Conservation (phyloP, 129 eudicot species). For the Centrapalus pauciflorus region DNA sequence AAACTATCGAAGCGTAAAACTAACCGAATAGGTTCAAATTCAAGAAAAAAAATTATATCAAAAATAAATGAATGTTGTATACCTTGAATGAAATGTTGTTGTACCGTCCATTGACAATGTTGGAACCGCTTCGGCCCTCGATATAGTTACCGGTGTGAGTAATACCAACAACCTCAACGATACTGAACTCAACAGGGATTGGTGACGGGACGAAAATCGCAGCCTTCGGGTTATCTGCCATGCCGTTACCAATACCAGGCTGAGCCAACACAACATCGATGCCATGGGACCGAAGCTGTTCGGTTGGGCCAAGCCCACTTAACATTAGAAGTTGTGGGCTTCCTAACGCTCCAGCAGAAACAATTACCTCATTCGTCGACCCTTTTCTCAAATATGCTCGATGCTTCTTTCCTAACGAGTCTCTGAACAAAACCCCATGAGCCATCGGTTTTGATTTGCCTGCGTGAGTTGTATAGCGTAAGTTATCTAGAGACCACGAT, state of each 20-base stretch:
- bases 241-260: slow-evolving; percentile 45
- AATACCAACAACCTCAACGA: slow-evolving; percentile 62
- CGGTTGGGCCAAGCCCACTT: slow-evolving; percentile 54
- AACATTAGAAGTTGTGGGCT: slow-evolving; percentile 64
- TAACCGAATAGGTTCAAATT: too few species aligned
- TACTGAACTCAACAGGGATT: slow-evolving; percentile 42
- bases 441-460: slow-evolving; percentile 48
- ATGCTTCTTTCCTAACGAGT: slow-evolving; percentile 44
- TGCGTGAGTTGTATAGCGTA: not conserved
- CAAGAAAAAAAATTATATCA: not conserved
- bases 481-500: too few species aligned
- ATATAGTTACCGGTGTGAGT: slow-evolving; percentile 44
- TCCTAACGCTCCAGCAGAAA: slow-evolving; percentile 63
- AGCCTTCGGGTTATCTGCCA: slow-evolving; percentile 60
- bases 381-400: slow-evolving; percentile 42
- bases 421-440: slow-evolving; percentile 53
- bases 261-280: slow-evolving; percentile 43
- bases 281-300: slow-evolving; percentile 44
- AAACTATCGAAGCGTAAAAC: too few species aligned
- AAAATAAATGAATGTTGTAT: not conserved
- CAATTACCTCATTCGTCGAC: slow-evolving; percentile 38
- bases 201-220: slow-evolving; percentile 51
- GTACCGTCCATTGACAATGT: slow-evolving; percentile 10
- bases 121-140: slow-evolving; percentile 55
- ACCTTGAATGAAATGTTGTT: slow-evolving; percentile 6